Evolutionary conservation across 495 filamentous ascomycete genomes (phyloP).

Genomic region (Annulohypoxylon stygium): DNA sequence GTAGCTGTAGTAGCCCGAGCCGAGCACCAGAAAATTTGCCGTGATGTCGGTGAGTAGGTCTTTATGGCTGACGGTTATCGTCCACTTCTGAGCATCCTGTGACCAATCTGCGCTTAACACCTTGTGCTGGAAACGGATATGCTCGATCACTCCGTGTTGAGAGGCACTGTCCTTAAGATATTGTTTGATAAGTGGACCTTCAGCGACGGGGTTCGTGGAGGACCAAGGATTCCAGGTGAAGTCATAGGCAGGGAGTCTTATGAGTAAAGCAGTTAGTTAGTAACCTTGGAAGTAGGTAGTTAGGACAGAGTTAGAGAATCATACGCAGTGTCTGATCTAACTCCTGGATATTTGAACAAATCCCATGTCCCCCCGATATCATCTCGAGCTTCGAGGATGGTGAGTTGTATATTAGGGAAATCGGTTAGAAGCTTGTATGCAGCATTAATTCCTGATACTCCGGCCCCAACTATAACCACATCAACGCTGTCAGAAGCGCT

Average conservation of each 20-base stretch:
- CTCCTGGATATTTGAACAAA: slow-evolving; percentile 78
- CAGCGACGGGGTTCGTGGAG: slow-evolving; percentile 69
- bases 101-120: slow-evolving; percentile 71
- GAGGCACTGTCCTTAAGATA: slow-evolving; percentile 73
- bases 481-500: slow-evolving; percentile 56
- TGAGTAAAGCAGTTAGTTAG: background rate
- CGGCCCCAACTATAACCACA: slow-evolving; percentile 78
- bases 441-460: slow-evolving; percentile 81
- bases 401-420: slow-evolving; percentile 67
- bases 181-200: slow-evolving; percentile 68
- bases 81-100: slow-evolving; percentile 71
- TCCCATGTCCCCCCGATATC: slow-evolving; percentile 78
- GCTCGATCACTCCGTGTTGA: slow-evolving; percentile 70
- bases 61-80: slow-evolving; percentile 65
- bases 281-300: background rate
- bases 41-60: slow-evolving; percentile 57
- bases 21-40: slow-evolving; percentile 70
- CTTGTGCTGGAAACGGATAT: slow-evolving; percentile 71
- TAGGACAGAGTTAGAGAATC: background rate
- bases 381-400: slow-evolving; percentile 72
- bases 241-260: slow-evolving; percentile 67
- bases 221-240: slow-evolving; percentile 70
- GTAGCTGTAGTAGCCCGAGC: slow-evolving; percentile 79
- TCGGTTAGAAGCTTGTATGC: slow-evolving; percentile 75
- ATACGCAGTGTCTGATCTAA: slow-evolving; percentile 74